Evolutionary conservation across 2,329 filamentous ascomycete genomes (phyloP).

Genomic region (Lecanicillium sp.): DNA sequence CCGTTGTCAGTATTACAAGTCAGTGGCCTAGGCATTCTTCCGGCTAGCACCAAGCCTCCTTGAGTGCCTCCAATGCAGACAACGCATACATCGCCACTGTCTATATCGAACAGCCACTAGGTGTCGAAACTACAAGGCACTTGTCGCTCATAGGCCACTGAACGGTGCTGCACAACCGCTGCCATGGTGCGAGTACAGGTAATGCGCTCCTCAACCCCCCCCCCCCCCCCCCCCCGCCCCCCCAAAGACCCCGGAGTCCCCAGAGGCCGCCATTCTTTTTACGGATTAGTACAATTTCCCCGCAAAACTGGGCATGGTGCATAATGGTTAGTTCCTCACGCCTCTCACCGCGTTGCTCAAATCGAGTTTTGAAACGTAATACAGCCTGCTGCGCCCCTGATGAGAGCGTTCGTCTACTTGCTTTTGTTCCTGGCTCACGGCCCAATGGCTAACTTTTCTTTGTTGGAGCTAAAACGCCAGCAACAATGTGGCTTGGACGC

Average conservation of each 20-base stretch:
- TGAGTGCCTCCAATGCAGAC: no score
- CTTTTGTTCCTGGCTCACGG: background rate
- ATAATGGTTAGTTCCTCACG: conserved; percentile 4
- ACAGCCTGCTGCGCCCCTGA: background rate
- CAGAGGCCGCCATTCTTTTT: conserved; percentile 3
- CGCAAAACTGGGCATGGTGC: conserved; percentile 8
- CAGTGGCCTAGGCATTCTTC: background rate
- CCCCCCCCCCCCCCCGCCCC: no score
- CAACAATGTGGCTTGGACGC: background rate
- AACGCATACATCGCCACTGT: background rate
- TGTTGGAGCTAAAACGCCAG: background rate
- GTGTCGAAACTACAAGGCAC: no score
- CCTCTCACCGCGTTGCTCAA: conserved; percentile 3
- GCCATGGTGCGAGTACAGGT: no score
- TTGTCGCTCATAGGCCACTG: no score
- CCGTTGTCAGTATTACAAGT: no score
- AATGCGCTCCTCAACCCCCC: no score
- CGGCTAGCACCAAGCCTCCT: no score
- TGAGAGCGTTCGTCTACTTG: background rate
- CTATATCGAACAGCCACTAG: background rate
- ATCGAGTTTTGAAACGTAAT: conserved; percentile 11
- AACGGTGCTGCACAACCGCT: no score
- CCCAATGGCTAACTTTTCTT: background rate
- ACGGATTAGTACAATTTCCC: conserved; percentile 7
- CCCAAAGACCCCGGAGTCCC: no score